Conservation (phyloP, 306 rosid genomes). For the Cicer chorassanicum region DNA sequence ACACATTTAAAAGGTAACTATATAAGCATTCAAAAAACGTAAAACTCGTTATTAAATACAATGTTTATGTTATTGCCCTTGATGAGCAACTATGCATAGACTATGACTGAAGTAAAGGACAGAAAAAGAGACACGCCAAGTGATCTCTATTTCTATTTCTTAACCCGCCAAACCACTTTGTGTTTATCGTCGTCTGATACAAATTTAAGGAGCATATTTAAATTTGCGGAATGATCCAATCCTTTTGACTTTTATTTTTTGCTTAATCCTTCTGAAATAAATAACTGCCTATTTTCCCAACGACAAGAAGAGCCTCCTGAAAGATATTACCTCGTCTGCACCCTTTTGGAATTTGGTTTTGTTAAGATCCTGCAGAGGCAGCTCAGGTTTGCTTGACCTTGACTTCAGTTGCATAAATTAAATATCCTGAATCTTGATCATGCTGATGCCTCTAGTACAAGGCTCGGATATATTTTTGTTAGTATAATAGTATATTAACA, state of each 20-base stretch:
- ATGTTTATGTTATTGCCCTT: neutral
- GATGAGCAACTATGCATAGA: neutral
- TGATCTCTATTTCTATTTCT: neutral
- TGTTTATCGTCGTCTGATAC: constrained; percentile 9
- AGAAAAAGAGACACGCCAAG: constrained; percentile 46
- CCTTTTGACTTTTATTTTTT: neutral
- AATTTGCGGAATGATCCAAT: constrained; percentile 42
- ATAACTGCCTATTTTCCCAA: constrained; percentile 3
- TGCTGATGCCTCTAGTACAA: constrained; percentile 39
- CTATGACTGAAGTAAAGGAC: constrained; percentile 43
- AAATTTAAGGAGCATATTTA: constrained; percentile 42
- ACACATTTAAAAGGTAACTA: no score
- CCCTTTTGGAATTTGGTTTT: constrained; percentile 8
- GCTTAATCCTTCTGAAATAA: neutral
- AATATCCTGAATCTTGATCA: constrained; percentile 2
- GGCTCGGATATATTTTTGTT: neutral
- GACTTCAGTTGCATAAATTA: constrained; percentile 17
- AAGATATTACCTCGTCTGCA: constrained; percentile 27
- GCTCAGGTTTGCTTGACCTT: constrained; percentile 17
- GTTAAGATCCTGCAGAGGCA: constrained; percentile 18
- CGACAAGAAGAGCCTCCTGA: neutral
- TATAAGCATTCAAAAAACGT: no score
- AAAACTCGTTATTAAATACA: no score
- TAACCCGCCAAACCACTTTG: neutral
- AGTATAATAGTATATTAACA: neutral